Evolutionary conservation across 73 alveolate genomes (phyloP).

Genomic region (Paramecium pentaurelia): DNA sequence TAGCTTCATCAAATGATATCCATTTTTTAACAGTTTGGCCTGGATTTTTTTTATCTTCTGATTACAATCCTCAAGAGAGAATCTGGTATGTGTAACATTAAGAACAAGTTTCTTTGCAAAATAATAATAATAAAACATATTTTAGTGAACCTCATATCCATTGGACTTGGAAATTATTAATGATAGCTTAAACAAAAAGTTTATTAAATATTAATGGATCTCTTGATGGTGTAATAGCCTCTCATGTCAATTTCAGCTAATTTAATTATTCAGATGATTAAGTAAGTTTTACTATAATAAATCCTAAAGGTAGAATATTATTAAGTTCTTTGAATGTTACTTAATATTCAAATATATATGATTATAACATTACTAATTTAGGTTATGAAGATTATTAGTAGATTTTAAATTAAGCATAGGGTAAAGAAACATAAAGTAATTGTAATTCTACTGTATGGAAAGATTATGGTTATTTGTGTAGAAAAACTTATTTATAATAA

Average conservation of each 20-base stretch:
- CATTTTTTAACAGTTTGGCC: background rate
- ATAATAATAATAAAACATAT: background rate
- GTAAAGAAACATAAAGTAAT: background rate
- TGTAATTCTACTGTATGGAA: background rate
- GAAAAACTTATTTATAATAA: background rate
- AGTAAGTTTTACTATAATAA: background rate
- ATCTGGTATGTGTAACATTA: background rate
- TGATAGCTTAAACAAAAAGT: background rate
- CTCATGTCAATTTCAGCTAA: background rate
- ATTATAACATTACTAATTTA: background rate
- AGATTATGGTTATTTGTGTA: background rate
- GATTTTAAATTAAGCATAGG: background rate
- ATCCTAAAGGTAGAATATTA: background rate
- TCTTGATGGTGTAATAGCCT: background rate
- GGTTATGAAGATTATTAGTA: background rate
- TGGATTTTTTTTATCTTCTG: background rate
- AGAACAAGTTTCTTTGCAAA: background rate
- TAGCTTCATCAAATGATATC: background rate
- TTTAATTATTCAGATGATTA: background rate
- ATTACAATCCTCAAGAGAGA: background rate
- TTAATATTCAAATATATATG: background rate
- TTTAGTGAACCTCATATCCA: background rate
- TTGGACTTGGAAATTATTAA: slow-evolving; percentile 7
- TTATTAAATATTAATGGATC: background rate
- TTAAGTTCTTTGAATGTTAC: background rate